Conservation (phyloP, 257 asterid species). For the Primulina eburnea region DNA sequence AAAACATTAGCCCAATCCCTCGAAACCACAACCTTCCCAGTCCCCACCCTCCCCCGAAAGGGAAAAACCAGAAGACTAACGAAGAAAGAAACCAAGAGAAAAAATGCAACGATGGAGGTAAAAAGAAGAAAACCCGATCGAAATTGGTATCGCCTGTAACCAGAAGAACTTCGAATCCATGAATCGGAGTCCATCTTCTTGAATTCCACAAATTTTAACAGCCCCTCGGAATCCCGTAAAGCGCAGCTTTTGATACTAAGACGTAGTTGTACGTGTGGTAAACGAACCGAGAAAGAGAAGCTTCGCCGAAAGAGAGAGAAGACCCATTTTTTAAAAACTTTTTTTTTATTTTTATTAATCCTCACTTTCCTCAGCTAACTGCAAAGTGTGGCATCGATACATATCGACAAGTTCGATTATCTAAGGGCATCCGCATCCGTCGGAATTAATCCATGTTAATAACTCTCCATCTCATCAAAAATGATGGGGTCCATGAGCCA, state of each 20-base stretch:
- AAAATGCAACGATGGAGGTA: background rate
- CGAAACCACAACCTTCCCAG: background rate
- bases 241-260: conserved; percentile 1
- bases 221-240: conserved; percentile 23
- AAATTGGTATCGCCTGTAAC: conserved; percentile 52
- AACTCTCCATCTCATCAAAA: no score
- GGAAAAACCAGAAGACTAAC: background rate
- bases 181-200: conserved; percentile 71
- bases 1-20: background rate
- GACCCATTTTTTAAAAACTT: no score
- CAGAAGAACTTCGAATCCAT: conserved; percentile 58
- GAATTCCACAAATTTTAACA: conserved; percentile 2
- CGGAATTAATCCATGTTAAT: no score
- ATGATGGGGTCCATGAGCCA: no score
- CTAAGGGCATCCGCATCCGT: no score
- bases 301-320: conserved; percentile 39
- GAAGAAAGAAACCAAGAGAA: background rate
- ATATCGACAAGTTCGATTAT: no score
- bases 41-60: no score
- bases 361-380: no score
- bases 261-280: background rate
- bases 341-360: no score
- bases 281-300: conserved; percentile 29
- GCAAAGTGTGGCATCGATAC: no score
- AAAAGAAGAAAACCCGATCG: conserved; percentile 62